These are phyloP conservation scores for Populus hybrid DNA, from an alignment of 441 rosid species.

Conservation along the genomic window DNA sequence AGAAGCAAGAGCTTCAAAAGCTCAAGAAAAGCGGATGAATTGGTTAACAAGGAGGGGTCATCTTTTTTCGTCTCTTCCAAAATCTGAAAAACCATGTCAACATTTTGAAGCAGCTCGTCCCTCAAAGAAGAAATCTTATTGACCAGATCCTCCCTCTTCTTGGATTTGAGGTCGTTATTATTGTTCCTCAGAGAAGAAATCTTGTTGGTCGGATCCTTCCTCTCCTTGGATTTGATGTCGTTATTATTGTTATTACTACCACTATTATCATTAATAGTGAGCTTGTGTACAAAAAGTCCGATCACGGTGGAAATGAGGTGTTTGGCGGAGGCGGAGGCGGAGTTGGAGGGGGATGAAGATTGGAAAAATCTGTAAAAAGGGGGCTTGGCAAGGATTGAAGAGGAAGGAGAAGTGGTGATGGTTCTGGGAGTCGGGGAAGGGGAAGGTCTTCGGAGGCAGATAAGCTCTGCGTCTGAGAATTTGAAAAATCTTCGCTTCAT, in stretches of 20 bases:
- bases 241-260: too few species aligned
- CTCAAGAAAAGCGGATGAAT: conserved; percentile 47
- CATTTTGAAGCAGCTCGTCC: conserved; percentile 33
- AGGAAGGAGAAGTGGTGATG: not conserved
- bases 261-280: not conserved
- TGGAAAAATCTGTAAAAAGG: not conserved
- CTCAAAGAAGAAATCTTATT: conserved; percentile 30
- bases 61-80: conserved; percentile 42
- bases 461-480: not conserved
- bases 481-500: not conserved
- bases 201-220: conserved; percentile 19
- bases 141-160: conserved; percentile 15
- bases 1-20: conserved; percentile 43
- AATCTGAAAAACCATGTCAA: conserved; percentile 30
- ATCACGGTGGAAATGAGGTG: conserved; percentile 5
- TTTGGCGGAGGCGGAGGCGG: not conserved
- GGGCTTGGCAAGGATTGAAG: not conserved
- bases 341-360: not conserved
- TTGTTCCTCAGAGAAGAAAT: conserved; percentile 31
- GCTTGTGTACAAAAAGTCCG: conserved; percentile 27
- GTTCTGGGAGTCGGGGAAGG: not conserved
- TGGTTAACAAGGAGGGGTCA: conserved; percentile 23
- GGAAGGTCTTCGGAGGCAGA: not conserved
- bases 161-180: not conserved
- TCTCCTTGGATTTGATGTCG: not conserved